Evolutionary conservation across 495 filamentous ascomycete genomes (phyloP).

Genomic region (Trichoderma erinaceum): DNA sequence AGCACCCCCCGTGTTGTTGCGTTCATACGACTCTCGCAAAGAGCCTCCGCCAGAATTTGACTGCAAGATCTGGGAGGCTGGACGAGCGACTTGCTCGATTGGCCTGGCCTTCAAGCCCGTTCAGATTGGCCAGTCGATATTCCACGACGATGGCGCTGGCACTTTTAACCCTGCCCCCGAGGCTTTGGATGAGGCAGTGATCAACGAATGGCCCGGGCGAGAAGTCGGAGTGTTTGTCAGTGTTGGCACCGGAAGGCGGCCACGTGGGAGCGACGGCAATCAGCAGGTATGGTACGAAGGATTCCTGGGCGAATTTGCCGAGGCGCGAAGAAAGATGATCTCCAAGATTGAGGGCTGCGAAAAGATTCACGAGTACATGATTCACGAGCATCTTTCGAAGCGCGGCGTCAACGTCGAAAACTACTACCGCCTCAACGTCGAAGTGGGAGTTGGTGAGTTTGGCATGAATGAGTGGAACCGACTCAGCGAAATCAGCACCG

Average conservation of each 20-base stretch:
- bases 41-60: slow-evolving; percentile 84
- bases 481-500: slow-evolving; percentile 86
- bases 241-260: slow-evolving; percentile 86
- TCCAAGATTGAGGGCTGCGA: slow-evolving; percentile 94
- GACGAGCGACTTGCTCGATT: slow-evolving; percentile 87
- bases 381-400: slow-evolving; percentile 64
- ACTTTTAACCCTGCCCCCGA: slow-evolving; percentile 86
- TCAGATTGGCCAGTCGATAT: slow-evolving; percentile 84
- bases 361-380: slow-evolving; percentile 79
- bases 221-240: slow-evolving; percentile 86
- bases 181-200: slow-evolving; percentile 79
- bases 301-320: slow-evolving; percentile 86
- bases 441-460: slow-evolving; percentile 95
- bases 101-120: slow-evolving; percentile 94
- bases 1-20: slow-evolving; percentile 62
- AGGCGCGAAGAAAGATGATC: slow-evolving; percentile 76
- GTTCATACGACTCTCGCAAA: slow-evolving; percentile 90
- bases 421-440: slow-evolving; percentile 96
- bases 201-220: slow-evolving; percentile 91
- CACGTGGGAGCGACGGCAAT: slow-evolving; percentile 59
- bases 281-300: slow-evolving; percentile 86
- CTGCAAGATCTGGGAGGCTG: slow-evolving; percentile 93
- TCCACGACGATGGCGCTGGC: slow-evolving; percentile 87
- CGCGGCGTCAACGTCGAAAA: slow-evolving; percentile 79
- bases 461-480: slow-evolving; percentile 98